A percentile compares a stretch with the other conserved stretches of the same genome.
These are phyloP conservation scores for Hypoxylon sp. DNA, from an alignment of 2,329 filamentous ascomycete species.

Conservation along the genomic window DNA sequence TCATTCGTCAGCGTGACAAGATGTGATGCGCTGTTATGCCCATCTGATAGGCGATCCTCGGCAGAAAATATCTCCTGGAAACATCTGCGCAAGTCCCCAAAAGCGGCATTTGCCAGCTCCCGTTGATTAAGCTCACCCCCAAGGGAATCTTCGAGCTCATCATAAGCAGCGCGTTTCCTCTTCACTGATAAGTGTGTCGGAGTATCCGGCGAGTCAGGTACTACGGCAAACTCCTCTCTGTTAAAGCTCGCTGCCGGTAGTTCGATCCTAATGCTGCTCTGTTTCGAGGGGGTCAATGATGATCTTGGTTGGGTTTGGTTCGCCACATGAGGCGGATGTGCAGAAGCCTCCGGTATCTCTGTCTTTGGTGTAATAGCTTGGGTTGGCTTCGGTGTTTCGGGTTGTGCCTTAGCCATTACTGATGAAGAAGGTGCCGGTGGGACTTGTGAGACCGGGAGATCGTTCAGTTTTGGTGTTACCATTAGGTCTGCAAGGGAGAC, in stretches of 20 bases:
- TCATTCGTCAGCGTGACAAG: slow-evolving; percentile 69
- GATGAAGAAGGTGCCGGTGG: slow-evolving; percentile 38
- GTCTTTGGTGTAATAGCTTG: slow-evolving; percentile 26
- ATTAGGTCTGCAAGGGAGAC: slow-evolving; percentile 53
- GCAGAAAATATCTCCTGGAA: slow-evolving; percentile 82
- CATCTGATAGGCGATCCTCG: slow-evolving; percentile 76
- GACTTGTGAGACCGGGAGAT: slow-evolving; percentile 36
- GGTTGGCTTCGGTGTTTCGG: slow-evolving; percentile 27
- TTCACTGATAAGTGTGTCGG: slow-evolving; percentile 65
- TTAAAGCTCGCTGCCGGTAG: slow-evolving; percentile 62
- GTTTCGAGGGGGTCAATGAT: slow-evolving; percentile 42
- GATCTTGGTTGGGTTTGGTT: slow-evolving; percentile 25
- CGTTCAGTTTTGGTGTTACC: slow-evolving; percentile 46
- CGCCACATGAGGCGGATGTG: slow-evolving; percentile 21
- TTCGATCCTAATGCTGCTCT: slow-evolving; percentile 63
- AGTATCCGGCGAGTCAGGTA: slow-evolving; percentile 64
- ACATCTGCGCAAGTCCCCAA: slow-evolving; percentile 78
- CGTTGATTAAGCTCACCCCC: slow-evolving; percentile 81
- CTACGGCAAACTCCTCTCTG: slow-evolving; percentile 67
- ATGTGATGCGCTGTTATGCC: slow-evolving; percentile 70
- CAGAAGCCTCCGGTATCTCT: slow-evolving; percentile 27
- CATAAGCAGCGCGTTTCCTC: slow-evolving; percentile 67
- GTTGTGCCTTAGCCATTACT: slow-evolving; percentile 29
- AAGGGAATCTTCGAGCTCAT: slow-evolving; percentile 70
- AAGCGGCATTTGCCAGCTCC: slow-evolving; percentile 82